Evolutionary conservation across 129 eudicot genomes (phyloP), one percentile per base, ranked within the genome.

Genomic region (Flaveria linearis): DNA sequence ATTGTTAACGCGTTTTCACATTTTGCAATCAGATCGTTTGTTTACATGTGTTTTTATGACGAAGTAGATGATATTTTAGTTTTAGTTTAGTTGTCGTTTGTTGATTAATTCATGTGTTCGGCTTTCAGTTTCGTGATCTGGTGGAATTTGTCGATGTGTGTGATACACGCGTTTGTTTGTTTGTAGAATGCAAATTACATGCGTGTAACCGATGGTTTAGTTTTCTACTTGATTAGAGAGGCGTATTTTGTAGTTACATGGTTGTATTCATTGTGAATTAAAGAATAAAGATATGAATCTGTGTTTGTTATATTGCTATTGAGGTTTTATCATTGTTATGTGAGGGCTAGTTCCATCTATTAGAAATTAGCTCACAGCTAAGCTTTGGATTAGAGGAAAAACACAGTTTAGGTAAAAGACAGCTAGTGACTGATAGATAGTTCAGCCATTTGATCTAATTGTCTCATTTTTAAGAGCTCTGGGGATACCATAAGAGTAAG

Each of bases 121-220:
- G 69, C 9, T 63, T 7, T 7, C 46, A 61, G 67, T 61, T 9
- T 26, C n/a, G 1, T 63, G 46, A 63, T 62, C 61, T 58, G 74
- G 70, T 57, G 39, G 51, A 69, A 69, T 28, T 78, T 46, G 30
- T 46, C 58, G 76, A 77, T 68, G 14, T 66, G 42, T 53, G n/a
- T n/a, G n/a, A n/a, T n/a, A n/a, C n/a, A n/a, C n/a, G n/a, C n/a
- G n/a, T n/a, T n/a, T n/a, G n/a, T n/a, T n/a, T n/a, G n/a, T n/a
- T n/a, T n/a, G n/a, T n/a, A n/a, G n/a, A n/a, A n/a, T n/a, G n/a
- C n/a, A n/a, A n/a, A n/a, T 25, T 60, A 1, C 22, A 9, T 55
- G 52, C 15, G 73, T 41, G 50, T 18, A 50, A 25, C 67, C 42
- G n/a, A 46, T 50, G 5, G 14, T 50, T 50, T 50, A 63, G 39